Base-by-base conservation (phyloP, 257 asterid species). In the Verbascum thapsus region DNA sequence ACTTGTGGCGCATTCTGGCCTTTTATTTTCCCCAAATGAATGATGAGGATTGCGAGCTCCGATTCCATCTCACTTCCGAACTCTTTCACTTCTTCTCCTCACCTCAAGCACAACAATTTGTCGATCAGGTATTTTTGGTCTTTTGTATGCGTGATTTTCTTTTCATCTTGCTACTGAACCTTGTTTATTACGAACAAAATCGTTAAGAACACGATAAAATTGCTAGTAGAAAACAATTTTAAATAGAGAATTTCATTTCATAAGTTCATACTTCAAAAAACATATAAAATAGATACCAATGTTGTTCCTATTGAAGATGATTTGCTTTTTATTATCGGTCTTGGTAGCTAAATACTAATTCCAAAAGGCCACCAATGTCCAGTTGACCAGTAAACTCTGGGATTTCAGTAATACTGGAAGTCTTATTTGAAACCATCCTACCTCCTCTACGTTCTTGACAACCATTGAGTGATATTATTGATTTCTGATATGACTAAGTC, bases 41-140 rank as follows among this genome's bases (percentile, higher is more conserved):
- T 13, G 47, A 49, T 55, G 86, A 78, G 19, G 94, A 81, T n/a
- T 73, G 84, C 35, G 82, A 79, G 62, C 66, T 69, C 49, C 70
- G 61, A 64, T 42, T 72, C 65, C 70, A 56, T n/a, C 90, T 92
- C 70, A 69, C 91, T 16, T 81, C 96, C 60, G 78, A 81, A 6
- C 91, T 92, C 49, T 64, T 76, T 54, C 63, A 52, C 44, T 85
- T 88, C 79, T 87, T 92, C 82, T 88, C 95, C 47, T 64, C 83
- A 64, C 72, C 80, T 48, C 70, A 69, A 22, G 88, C 84, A 3
- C 73, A 74, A 30, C 73, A 60, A 19, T 69, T 83, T 56, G 51
- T 80, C 69, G 66, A 71, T 63, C 92, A 88, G 98, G 98, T 83
- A 3, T 16, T n/a, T n/a, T n/a, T n/a, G n/a, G 40, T 44, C 19